Base-by-base conservation (phyloP, 139 green algal species). In the Spirogloea muscicola region DNA sequence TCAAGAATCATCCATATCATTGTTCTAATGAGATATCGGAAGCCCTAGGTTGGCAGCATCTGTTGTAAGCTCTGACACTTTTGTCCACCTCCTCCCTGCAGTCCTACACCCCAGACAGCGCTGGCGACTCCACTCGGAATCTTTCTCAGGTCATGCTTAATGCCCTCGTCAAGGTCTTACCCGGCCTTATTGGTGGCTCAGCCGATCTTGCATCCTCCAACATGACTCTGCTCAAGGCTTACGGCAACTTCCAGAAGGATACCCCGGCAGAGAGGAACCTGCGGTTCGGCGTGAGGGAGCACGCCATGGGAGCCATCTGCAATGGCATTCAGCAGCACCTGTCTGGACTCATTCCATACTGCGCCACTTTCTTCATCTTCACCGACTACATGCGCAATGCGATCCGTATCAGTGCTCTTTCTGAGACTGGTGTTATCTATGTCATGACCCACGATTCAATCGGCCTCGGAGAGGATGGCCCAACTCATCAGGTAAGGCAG, bases 391-490 rank as follows among this genome's bases (percentile, higher is more conserved):
- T 97, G 93, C 90, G 94, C 80, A 80, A 82, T 59, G 89, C 94
- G 83, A 96, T 99, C 85, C 90, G 94, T 68, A 92, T 99, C 87
- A 80, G 87, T 3, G 94, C 94, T 0, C 86, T 99, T 42, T 92
- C 85, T 16, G 87, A 96, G 80, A 80, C 88, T 40, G 90, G 91
- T 51, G 85, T 87, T 39, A 88, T 97, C 74, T 96, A 88, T 73
- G 93, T 99, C 37, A 97, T 97, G 90, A 99, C 94, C 42, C 94
- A 99, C 87, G 94, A 99, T 87, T 97, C 92, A 65, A 98, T 99
- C 80, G 94, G 94, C 76, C 89, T 99, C 69, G 94, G 94, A 67
- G 94, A 99, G 93, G 94, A 99, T 76, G 94, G 94, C 84, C 94
- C 94, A 81, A 99, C 94, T 68, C 94, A 99, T 77, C 78, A 76